A percentile compares a stretch with the other conserved stretches of the same genome.
Evolutionary conservation across 352 stramenopile species (phyloP).

Genomic region (Globisporangium carolinianum): DNA sequence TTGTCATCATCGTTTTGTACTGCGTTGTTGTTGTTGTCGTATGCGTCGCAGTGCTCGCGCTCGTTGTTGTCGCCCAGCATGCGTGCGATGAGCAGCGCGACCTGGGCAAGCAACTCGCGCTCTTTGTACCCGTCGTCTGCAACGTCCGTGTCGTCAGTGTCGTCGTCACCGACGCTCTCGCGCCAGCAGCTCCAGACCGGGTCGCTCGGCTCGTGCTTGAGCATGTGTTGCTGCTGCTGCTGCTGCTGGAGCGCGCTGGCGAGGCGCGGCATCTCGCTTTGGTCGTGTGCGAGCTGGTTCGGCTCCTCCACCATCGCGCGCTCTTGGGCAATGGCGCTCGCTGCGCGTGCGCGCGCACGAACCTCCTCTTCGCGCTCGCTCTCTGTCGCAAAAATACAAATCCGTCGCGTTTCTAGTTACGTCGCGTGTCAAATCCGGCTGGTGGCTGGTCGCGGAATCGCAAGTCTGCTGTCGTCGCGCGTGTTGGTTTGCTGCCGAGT

Average conservation of each 20-base stretch:
- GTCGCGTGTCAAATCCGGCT: too few relatives aligned
- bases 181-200: too few relatives aligned
- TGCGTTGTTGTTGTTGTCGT: too few relatives aligned
- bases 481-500: too few relatives aligned
- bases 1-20: constrained; percentile 1
- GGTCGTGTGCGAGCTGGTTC: background rate
- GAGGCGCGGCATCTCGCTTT: too few relatives aligned
- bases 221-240: background rate
- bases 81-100: constrained; percentile 22
- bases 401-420: too few relatives aligned
- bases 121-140: constrained; percentile 2
- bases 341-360: background rate
- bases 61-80: constrained; percentile 18
- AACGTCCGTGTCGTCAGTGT: background rate
- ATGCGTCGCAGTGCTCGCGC: constrained; percentile 8
- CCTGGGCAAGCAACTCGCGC: constrained; percentile 19
- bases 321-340: background rate
- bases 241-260: background rate
- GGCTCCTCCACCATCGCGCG: background rate
- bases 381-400: too few relatives aligned
- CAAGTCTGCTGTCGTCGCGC: too few relatives aligned
- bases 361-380: too few relatives aligned
- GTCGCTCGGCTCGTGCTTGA: too few relatives aligned
- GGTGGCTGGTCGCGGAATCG: too few relatives aligned
- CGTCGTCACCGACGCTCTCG: background rate